These are phyloP conservation scores for Setaria italica DNA, from an alignment of 202 grass and related monocot species.

Conservation along the genomic window DNA sequence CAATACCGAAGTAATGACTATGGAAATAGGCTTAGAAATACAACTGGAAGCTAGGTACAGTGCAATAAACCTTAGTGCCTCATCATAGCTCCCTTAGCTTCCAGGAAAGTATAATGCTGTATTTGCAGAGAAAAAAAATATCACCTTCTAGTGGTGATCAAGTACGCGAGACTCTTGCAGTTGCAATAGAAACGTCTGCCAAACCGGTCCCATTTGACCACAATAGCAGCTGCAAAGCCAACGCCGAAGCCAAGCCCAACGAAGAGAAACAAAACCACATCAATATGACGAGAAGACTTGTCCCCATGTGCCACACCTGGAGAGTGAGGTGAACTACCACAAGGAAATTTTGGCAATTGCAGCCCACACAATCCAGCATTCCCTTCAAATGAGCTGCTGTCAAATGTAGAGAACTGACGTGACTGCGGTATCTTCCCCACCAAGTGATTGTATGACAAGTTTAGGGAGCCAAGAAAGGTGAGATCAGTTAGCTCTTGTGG, in stretches of 20 bases:
- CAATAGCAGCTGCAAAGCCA: conserved; percentile 42
- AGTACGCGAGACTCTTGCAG: neutral
- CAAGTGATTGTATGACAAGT: conserved; percentile 63
- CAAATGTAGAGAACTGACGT: conserved; percentile 51
- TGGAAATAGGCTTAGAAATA: no score
- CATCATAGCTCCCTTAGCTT: no score
- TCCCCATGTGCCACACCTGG: neutral
- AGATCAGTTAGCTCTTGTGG: conserved; percentile 50
- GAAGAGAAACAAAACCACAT: conserved; percentile 59
- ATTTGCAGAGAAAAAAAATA: no score
- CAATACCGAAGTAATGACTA: no score
- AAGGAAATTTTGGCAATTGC: conserved; percentile 40
- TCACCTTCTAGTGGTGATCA: neutral
- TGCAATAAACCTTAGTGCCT: no score
- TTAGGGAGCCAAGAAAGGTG: conserved; percentile 47
- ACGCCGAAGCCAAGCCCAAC: conserved; percentile 42
- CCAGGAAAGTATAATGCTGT: no score
- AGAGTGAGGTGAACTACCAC: neutral
- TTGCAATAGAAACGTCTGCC: conserved; percentile 2
- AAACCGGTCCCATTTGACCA: neutral
- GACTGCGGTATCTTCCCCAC: conserved; percentile 36
- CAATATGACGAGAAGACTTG: neutral
- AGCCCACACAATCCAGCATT: conserved; percentile 52
- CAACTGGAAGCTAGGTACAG: no score
- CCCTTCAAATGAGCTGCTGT: conserved; percentile 46